Base-by-base conservation (phyloP, 306 rosid genomes). In the Trifolium repens region DNA sequence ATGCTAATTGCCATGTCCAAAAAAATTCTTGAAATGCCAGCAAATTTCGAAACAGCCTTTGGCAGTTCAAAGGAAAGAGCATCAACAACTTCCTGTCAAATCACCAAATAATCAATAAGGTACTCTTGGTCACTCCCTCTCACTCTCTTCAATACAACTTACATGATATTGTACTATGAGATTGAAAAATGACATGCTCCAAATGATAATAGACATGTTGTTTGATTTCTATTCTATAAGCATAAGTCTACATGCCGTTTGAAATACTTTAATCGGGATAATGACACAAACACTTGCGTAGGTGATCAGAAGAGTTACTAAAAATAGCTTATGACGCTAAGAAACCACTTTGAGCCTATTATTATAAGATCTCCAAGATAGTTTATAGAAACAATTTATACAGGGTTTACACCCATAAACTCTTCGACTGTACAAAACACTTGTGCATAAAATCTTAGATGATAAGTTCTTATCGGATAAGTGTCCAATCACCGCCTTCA, bases 11-110 rank as follows among this genome's bases (percentile, higher is more conserved):
- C 91, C 47, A 85, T 72, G 81, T 88, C 92, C 85, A 79, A 68
- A 77, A 89, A 89, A 72, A 79, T 80, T 15, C 69, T 86, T 7
- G 97, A 91, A 67, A 88, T 68, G 42, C 84, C 68, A 2, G 81
- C 91, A 61, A 92, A 87, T 86, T 86, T 89, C 5, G 93, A 84
- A 74, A 91, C 92, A 47, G 84, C 89, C 78, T 85, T 92, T 15
- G 96, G 97, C 72, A 94, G 69, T 78, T 85, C 96, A 62, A 90
- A 89, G 57, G 94, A 87, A 37, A 94, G 90, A 53, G 84, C 73
- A 69, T 92, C 99, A 57, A 83, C 76, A 73, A 84, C 76, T 65
- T 32, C 93, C 98, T 91, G 90, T 34, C 74, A 63, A 40, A 75
- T 39, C 80, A 74, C 15, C 69, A 59, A 30, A 46, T 26, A 42